Evolutionary conservation across 2,329 filamentous ascomycete genomes (phyloP).

Genomic region (Phialophora chinensis): DNA sequence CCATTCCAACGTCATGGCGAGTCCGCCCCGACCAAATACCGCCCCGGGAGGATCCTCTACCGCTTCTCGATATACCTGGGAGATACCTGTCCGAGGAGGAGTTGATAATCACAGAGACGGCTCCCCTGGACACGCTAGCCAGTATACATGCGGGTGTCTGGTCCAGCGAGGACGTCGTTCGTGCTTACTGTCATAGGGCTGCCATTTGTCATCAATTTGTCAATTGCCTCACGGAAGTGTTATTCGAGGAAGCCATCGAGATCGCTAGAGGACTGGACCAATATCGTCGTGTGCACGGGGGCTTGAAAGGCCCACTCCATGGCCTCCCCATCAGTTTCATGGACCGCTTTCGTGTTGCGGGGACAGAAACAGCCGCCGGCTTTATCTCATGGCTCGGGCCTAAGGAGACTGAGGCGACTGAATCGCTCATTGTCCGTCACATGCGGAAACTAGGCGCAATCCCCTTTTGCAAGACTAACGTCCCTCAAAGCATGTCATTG

Average conservation of each 20-base stretch:
- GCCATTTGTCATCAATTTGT: conserved; percentile 38
- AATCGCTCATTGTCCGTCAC: conserved; percentile 51
- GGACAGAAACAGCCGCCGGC: conserved; percentile 37
- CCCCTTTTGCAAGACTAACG: conserved; percentile 57
- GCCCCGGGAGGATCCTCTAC: not conserved
- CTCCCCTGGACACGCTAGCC: conserved; percentile 24
- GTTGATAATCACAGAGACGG: conserved; percentile 20
- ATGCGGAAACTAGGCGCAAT: conserved; percentile 53
- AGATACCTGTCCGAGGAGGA: conserved; percentile 21
- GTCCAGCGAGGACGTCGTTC: conserved; percentile 33
- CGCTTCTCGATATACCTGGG: conserved; percentile 10
- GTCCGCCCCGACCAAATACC: conserved; percentile 14
- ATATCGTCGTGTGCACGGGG: conserved; percentile 36
- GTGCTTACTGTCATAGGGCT: conserved; percentile 39
- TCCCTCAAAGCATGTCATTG: conserved; percentile 60
- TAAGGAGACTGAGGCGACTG: conserved; percentile 26
- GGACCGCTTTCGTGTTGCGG: conserved; percentile 40
- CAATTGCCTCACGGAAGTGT: conserved; percentile 42
- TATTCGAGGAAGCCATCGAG: conserved; percentile 40
- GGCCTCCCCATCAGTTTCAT: conserved; percentile 44
- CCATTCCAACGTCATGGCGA: conserved; percentile 19
- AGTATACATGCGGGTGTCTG: conserved; percentile 26
- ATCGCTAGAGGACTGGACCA: conserved; percentile 39
- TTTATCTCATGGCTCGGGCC: conserved; percentile 32
- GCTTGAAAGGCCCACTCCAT: conserved; percentile 41